Percentiles rank a stretch among this genome's conserved stretches.
Evolutionary conservation across 2,329 filamentous ascomycete species (phyloP).

Genomic region (Fusarium brevicatenulatum): DNA sequence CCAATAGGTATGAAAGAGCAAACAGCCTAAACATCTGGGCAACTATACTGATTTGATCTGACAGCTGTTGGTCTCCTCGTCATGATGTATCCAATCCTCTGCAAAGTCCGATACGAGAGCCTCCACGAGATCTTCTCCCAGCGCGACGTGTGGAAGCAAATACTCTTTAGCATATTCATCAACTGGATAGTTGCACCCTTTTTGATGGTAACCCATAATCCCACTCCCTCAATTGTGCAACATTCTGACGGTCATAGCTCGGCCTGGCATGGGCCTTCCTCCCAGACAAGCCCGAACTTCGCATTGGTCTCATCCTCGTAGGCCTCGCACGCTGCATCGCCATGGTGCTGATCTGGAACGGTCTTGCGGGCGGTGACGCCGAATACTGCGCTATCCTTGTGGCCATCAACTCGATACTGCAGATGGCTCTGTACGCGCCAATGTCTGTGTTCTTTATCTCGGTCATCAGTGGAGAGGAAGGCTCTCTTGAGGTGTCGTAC

Average conservation of each 20-base stretch:
- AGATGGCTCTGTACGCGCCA: constrained; percentile 78
- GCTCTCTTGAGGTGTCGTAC: constrained; percentile 62
- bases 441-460: constrained; percentile 75
- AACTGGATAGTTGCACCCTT: constrained; percentile 89
- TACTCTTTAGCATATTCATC: constrained; percentile 78
- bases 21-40: too few species aligned
- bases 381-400: constrained; percentile 88
- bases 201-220: constrained; percentile 71
- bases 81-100: constrained; percentile 96
- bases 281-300: constrained; percentile 65
- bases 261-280: constrained; percentile 75
- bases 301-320: constrained; percentile 80
- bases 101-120: constrained; percentile 83
- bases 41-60: neutral
- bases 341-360: constrained; percentile 74
- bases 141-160: constrained; percentile 77
- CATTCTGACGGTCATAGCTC: constrained; percentile 55
- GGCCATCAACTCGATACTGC: constrained; percentile 77
- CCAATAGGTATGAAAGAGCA: constrained; percentile 63
- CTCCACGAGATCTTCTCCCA: constrained; percentile 73
- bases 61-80: constrained; percentile 81
- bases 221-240: neutral
- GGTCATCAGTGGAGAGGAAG: constrained; percentile 66
- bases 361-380: constrained; percentile 74
- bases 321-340: constrained; percentile 76